Evolutionary conservation across 2,329 filamentous ascomycete genomes (phyloP).

Genomic region (Alternaria postmessia): DNA sequence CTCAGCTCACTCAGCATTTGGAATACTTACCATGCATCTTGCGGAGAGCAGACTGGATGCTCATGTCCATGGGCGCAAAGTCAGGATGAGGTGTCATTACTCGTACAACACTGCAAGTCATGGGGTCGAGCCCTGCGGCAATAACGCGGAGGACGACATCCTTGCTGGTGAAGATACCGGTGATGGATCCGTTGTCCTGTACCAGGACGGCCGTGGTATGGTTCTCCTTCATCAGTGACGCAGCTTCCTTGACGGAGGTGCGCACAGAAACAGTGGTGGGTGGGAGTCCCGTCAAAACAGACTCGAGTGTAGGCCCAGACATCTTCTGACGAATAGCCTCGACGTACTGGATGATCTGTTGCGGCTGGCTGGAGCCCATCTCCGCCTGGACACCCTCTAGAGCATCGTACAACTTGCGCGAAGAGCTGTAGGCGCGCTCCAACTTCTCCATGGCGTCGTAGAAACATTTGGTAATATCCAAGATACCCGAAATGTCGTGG

Average conservation of each 20-base stretch:
- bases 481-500: constrained; percentile 96
- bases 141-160: constrained; percentile 98
- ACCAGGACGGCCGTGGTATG: constrained; percentile 96
- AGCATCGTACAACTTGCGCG: constrained; percentile 96
- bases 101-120: constrained; percentile 94
- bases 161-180: constrained; percentile 99
- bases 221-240: constrained; percentile 97
- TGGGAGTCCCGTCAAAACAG: constrained; percentile 88
- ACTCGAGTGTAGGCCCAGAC: constrained; percentile 96
- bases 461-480: constrained; percentile 99
- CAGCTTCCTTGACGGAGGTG: constrained; percentile 95
- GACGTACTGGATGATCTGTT: constrained; percentile 99
- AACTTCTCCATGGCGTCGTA: constrained; percentile 99
- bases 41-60: constrained; percentile 93
- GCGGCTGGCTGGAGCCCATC: constrained; percentile 91
- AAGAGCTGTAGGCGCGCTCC: constrained; percentile 95
- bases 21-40: constrained; percentile 91
- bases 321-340: constrained; percentile 95
- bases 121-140: constrained; percentile 91
- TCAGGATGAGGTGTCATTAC: constrained; percentile 99
- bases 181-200: constrained; percentile 95
- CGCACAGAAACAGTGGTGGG: constrained; percentile 94
- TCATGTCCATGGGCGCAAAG: constrained; percentile 99
- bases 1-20: background rate
- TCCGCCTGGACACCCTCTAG: constrained; percentile 98